These are phyloP conservation scores for Selaginella tamariscina DNA, from an alignment of 75 land plant species.

Conservation along the genomic window DNA sequence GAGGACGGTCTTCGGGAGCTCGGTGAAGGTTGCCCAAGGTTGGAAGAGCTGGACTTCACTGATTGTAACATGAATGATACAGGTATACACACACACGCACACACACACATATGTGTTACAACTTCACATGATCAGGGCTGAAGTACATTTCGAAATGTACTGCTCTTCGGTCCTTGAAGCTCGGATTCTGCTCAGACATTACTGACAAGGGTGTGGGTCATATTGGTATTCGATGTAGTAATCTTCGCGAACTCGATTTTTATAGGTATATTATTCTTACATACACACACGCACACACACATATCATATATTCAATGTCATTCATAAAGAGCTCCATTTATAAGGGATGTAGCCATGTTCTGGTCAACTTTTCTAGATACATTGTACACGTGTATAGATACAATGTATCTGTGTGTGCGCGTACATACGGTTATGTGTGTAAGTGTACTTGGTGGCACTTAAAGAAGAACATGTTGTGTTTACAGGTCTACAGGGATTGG, in stretches of 20 bases:
- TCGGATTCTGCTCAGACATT: conserved; percentile 60
- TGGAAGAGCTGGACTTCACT: conserved; percentile 89
- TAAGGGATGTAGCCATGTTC: no score
- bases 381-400: no score
- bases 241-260: conserved; percentile 65
- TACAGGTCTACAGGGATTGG: conserved; percentile 57
- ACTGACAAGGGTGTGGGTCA: conserved; percentile 48
- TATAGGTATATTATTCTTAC: conserved; percentile 91
- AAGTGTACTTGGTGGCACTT: not conserved
- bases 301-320: no score
- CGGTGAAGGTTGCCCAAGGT: conserved; percentile 40
- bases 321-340: no score
- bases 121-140: conserved; percentile 37
- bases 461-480: no score
- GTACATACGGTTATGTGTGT: no score
- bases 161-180: conserved; percentile 44
- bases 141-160: conserved; percentile 52
- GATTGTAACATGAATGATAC: conserved; percentile 65
- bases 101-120: not conserved
- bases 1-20: conserved; percentile 44
- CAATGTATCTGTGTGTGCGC: no score
- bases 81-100: conserved; percentile 27
- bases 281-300: no score
- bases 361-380: no score
- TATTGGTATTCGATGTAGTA: conserved; percentile 41